Percentiles rank a stretch among this genome's conserved stretches.
These are phyloP conservation scores for Neofusicoccum umdonicola DNA, from an alignment of 2,329 filamentous ascomycete species.

Conservation along the genomic window DNA sequence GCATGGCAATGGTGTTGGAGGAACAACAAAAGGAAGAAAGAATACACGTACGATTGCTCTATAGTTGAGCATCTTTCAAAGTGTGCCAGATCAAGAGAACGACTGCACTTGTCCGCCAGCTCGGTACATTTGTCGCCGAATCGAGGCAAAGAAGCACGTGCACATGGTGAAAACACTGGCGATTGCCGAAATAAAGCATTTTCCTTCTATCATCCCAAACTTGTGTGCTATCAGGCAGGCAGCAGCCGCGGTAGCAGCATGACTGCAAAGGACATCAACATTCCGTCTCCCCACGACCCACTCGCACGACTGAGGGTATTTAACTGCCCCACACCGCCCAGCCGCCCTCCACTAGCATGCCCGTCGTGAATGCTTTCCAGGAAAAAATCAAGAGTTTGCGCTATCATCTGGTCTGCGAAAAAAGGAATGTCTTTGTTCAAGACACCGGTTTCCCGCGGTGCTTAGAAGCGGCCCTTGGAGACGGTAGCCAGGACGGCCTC, in stretches of 20 bases:
- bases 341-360: constrained; percentile 12
- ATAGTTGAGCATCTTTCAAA: no score
- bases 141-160: constrained; percentile 15
- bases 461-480: constrained; percentile 50
- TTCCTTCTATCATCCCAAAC: constrained; percentile 17
- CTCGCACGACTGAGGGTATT: constrained; percentile 13
- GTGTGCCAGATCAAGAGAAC: no score
- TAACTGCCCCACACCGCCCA: constrained; percentile 6
- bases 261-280: constrained; percentile 11
- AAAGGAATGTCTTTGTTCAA: background rate
- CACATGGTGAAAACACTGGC: background rate
- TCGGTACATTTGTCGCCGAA: no score
- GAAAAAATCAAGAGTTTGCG: background rate
- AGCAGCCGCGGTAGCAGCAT: constrained; percentile 7
- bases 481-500: constrained; percentile 61
- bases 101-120: no score
- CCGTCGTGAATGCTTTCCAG: constrained; percentile 8
- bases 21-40: no score
- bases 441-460: background rate
- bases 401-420: background rate
- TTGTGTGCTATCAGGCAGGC: constrained; percentile 14
- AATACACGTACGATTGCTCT: no score
- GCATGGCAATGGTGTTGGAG: no score
- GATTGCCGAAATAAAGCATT: constrained; percentile 10
- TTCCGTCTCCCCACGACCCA: background rate